Percentiles rank a stretch among this genome's conserved stretches.
Conservation (phyloP, 352 stramenopile species). For the Phytophthora tentaculata region DNA sequence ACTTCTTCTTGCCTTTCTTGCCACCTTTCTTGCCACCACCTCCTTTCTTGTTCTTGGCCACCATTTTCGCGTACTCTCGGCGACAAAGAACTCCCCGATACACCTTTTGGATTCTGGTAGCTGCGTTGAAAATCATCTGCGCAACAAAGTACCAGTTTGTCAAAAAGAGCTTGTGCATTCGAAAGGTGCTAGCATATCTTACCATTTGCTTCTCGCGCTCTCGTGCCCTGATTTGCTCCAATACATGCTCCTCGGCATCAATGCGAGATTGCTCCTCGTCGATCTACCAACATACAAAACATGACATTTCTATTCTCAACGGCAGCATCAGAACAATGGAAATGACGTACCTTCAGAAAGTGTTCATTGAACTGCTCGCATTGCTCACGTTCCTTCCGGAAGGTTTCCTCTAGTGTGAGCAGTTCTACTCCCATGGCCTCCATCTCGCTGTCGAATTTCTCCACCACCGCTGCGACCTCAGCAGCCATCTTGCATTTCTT, state of each 20-base stretch:
- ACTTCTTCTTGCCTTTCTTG: conserved; percentile 50
- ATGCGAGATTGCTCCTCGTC: conserved; percentile 89
- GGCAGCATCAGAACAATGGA: not conserved
- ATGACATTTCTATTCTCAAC: not conserved
- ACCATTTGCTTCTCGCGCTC: conserved; percentile 84
- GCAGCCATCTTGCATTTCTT: conserved; percentile 82
- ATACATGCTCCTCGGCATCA: conserved; percentile 75
- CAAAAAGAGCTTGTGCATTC: no score
- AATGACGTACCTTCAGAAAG: conserved; percentile 70
- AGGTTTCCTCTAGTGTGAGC: conserved; percentile 46
- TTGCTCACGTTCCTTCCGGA: conserved; percentile 56
- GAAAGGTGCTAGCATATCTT: no score
- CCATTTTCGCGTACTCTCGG: conserved; percentile 74
- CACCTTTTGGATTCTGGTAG: conserved; percentile 83
- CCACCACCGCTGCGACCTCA: conserved; percentile 72
- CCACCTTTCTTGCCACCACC: conserved; percentile 53
- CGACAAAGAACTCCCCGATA: conserved; percentile 73
- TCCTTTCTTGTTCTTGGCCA: conserved; percentile 87
- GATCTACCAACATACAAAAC: conserved; percentile 44
- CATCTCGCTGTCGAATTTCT: conserved; percentile 86
- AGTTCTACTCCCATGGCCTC: conserved; percentile 62
- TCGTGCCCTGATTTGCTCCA: conserved; percentile 70
- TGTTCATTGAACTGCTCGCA: conserved; percentile 82
- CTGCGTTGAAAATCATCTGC: conserved; percentile 74
- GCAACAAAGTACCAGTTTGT: not conserved